Evolutionary conservation across 2,329 filamentous ascomycete species (phyloP), one percentile per base, ranked within the genome.

Genomic region (Penicillium palitans): DNA sequence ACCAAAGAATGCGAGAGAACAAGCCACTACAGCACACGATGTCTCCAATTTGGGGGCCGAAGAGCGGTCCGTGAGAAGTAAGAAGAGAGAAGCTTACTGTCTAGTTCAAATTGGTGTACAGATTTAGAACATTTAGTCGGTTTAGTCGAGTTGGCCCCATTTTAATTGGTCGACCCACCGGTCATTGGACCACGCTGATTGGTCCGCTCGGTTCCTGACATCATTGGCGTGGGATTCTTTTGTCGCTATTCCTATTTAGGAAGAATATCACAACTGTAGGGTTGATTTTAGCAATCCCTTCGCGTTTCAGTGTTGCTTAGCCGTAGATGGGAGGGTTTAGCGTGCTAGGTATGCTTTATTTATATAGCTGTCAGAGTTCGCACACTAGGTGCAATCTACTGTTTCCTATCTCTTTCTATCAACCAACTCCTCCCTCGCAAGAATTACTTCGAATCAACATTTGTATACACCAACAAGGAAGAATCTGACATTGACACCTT

Each of bases 171-270:
- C 0, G 55, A 55, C 27, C 47, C 54, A 52, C 46, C 9, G 4
- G 24, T 0, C 7, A 13, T 4, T 13, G 2, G 17, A 3, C 15
- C 6, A 21, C 25, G 52, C 41, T 58, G 31, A 56, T 67, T 66
- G 61, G 65, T 24, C 54, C 1, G 65, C 53, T 67, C 65, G 65
- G 63, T 55, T 66, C 57, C n/a, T 67, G 65, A 67, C 60, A 46
- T 66, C 65, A 67, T 52, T 25, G 44, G 45, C 19, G n/a, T 25
- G 27, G 42, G 35, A 44, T 7, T 33, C 13, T 35, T 45, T 29
- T 41, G 35, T 27, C 55, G 55, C 65, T 31, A 61, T 59, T 25
- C 61, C 63, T 35, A 52, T 61, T 61, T 27, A 57, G 61, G 54
- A 57, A 61, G 35, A 55, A 57, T 47, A 35, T 54, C 55, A 61